Conservation (phyloP, 148 eudicot genomes). For the Rhododendron griersonianum region DNA sequence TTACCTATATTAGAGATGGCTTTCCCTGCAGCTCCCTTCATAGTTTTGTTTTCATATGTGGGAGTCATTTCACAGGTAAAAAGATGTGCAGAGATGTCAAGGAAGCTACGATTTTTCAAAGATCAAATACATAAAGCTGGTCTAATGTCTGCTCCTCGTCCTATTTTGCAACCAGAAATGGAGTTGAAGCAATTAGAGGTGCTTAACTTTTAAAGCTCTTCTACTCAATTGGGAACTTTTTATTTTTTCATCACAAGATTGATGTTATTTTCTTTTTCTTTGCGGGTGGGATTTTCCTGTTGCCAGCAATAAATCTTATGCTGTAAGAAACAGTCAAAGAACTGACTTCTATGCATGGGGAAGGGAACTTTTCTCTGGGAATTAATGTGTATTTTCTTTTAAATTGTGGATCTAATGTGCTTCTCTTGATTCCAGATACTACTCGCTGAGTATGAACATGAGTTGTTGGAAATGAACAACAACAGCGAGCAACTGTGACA, state of each 20-base stretch:
- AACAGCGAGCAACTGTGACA: slow-evolving; percentile 79
- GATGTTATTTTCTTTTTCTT: background rate
- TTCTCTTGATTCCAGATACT: slow-evolving; percentile 45
- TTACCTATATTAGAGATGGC: background rate
- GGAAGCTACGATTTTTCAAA: slow-evolving; percentile 89
- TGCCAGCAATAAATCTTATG: background rate
- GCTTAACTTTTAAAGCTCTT: background rate
- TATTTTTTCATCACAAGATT: background rate
- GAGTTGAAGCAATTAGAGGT: slow-evolving; percentile 96
- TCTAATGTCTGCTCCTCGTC: slow-evolving; percentile 47
- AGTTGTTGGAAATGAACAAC: slow-evolving; percentile 82
- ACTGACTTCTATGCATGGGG: background rate
- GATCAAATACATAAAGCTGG: slow-evolving; percentile 95
- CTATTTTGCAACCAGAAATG: slow-evolving; percentile 60
- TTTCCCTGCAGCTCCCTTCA: background rate
- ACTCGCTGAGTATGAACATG: slow-evolving; percentile 90
- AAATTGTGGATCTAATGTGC: background rate
- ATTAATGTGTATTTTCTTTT: background rate
- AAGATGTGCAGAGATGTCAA: slow-evolving; percentile 98
- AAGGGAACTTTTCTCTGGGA: background rate
- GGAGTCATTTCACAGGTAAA: slow-evolving; percentile 57
- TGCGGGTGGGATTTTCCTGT: background rate
- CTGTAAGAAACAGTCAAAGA: background rate
- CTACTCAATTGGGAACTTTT: background rate
- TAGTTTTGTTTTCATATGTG: background rate